Evolutionary conservation across 2,329 filamentous ascomycete species (phyloP).

Genomic region (Alternaria consortialis): DNA sequence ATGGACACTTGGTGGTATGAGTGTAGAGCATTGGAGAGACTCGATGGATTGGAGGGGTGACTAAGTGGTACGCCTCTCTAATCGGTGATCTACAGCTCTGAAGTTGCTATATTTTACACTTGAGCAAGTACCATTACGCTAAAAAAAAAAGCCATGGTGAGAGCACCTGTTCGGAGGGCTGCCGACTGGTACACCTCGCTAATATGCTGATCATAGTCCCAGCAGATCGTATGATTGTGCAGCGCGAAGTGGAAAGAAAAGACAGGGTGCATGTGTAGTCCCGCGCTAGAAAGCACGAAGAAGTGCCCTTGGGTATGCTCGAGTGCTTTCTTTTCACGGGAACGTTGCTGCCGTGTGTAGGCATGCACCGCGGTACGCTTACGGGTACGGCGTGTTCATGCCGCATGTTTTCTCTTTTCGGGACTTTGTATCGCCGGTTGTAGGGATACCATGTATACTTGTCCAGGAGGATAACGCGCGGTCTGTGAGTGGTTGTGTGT

Average conservation of each 20-base stretch:
- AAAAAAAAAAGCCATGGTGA: constrained; percentile 1
- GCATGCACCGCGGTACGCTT: neutral
- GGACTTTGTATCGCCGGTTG: neutral
- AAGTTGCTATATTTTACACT: neutral
- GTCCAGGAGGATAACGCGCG: neutral
- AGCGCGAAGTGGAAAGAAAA: neutral
- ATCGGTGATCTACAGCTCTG: neutral
- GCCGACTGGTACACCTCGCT: constrained; percentile 3
- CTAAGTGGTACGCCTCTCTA: neutral
- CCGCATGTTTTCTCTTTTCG: neutral
- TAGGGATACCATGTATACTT: neutral
- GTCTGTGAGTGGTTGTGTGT: constrained; percentile 4
- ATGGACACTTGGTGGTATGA: neutral
- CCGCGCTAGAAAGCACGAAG: constrained; percentile 3
- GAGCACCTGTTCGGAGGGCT: constrained; percentile 2
- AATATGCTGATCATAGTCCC: neutral
- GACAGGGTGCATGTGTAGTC: constrained; percentile 2
- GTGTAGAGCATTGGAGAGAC: neutral
- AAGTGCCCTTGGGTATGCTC: neutral
- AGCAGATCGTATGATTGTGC: neutral
- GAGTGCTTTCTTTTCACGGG: neutral
- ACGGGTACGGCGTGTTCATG: neutral
- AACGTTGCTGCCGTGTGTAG: neutral
- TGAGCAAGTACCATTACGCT: neutral
- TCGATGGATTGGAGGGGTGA: neutral